Evolutionary conservation across 805 yeast species (phyloP), one percentile per base, ranked within the genome.

Genomic region (Suhomyces vadensis): DNA sequence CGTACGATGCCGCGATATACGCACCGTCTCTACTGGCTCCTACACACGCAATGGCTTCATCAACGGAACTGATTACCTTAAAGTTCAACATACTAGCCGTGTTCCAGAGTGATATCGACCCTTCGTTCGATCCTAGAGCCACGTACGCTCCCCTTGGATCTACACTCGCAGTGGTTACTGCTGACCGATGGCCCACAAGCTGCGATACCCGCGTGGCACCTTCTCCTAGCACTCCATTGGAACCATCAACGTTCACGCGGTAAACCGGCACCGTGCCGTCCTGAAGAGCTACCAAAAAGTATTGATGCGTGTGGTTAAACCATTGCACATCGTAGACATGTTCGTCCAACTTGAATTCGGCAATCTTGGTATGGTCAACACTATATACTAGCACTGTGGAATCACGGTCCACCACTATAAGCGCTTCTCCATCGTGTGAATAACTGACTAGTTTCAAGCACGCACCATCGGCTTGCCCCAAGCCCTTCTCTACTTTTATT

Each of bases 71-170:
- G 9, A 75, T 53, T 0, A 74, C 71, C 26, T 58, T 56, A n/a
- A 55, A 44, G 37, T 64, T 42, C 13, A 69, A 60, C 60, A 78
- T 60, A 21, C 68, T 65, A 1, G 56, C 47, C 6, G 74, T 56
- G 31, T 67, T 64, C 83, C 83, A 81, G 8, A 78, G 31, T 14
- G 80, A 69, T 5, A 78, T 71, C 14, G 75, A 68, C 20, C 85
- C 85, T 47, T 81, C 86, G 43, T 72, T 74, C 14, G 83, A 68
- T 0, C 86, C 88, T 1, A 73, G 74, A 2, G 75, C 73, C 8
- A 83, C 44, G 50, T 59, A 75, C 17, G 62, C 52, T 0, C 84
- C 88, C 39, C 69, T 55, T 3, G 83, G 82, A 52, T 80, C 85
- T 41, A 79, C 59, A 13, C 63, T 62, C 10, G 80, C 45, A 23